Evolutionary conservation across 768 basidiomycete species (phyloP).

Genomic region (Podaxis sp.): DNA sequence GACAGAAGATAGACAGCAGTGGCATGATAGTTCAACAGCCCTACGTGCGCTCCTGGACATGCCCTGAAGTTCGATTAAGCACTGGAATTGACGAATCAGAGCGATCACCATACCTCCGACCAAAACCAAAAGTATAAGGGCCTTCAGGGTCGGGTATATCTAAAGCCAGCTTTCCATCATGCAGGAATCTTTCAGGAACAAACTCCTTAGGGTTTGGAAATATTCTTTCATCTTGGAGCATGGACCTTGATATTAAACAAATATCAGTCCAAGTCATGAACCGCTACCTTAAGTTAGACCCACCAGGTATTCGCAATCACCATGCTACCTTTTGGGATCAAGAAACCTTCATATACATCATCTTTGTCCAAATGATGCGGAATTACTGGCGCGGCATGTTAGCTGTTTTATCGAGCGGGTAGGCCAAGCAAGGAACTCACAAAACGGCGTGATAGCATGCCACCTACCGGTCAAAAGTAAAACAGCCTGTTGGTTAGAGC

Average conservation of each 20-base stretch:
- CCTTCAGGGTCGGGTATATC: not conserved
- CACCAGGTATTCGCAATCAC: conserved; percentile 24
- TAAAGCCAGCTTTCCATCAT: conserved; percentile 3
- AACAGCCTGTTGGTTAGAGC: not conserved
- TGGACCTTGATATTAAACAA: not conserved
- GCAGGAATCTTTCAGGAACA: conserved; percentile 8
- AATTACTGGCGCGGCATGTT: conserved; percentile 6
- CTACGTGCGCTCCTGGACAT: conserved; percentile 20
- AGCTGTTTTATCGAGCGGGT: not conserved
- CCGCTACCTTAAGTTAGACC: not conserved
- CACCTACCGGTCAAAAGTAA: conserved; percentile 13
- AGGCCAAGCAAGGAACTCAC: conserved; percentile 5
- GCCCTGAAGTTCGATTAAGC: not conserved
- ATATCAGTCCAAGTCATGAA: not conserved
- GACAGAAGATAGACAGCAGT: conserved; percentile 18
- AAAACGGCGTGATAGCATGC: conserved; percentile 14
- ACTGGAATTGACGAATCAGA: not conserved
- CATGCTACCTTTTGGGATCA: conserved; percentile 33
- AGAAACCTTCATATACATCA: conserved; percentile 34
- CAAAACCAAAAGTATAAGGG: conserved; percentile 8
- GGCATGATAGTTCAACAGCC: conserved; percentile 13
- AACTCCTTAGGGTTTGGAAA: conserved; percentile 9
- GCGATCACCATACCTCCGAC: not conserved
- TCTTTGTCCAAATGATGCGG: conserved; percentile 24
- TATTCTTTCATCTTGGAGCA: conserved; percentile 5